These are phyloP conservation scores for Verticillium isaacii DNA, from an alignment of 2,329 filamentous ascomycete species.

Conservation along the genomic window DNA sequence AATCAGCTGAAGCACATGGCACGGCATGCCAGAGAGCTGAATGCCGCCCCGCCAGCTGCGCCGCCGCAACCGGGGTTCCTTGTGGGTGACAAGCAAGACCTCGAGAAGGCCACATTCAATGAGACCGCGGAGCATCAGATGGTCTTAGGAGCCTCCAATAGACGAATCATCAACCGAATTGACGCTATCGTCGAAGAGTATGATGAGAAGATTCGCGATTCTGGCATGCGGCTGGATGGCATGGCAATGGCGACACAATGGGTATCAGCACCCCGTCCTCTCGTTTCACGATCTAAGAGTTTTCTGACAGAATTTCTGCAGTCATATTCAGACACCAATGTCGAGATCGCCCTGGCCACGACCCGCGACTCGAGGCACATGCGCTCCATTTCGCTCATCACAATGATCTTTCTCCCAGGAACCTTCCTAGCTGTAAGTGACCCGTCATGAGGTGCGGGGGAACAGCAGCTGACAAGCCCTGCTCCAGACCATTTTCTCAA, in stretches of 20 bases:
- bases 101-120: neutral
- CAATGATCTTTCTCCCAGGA: slow-evolving; percentile 25
- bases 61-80: neutral
- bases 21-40: slow-evolving; percentile 10
- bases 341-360: slow-evolving; percentile 21
- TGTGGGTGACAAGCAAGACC: neutral
- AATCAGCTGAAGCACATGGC: slow-evolving; percentile 17
- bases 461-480: neutral
- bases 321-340: slow-evolving; percentile 21
- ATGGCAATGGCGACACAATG: slow-evolving; percentile 29
- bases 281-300: neutral
- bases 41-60: neutral
- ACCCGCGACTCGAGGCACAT: slow-evolving; percentile 21
- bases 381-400: slow-evolving; percentile 22
- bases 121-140: neutral
- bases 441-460: neutral
- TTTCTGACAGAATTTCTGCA: slow-evolving; percentile 4
- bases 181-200: slow-evolving; percentile 21
- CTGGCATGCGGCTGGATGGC: slow-evolving; percentile 26
- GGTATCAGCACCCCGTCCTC: slow-evolving; percentile 15
- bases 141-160: neutral
- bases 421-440: slow-evolving; percentile 22
- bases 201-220: slow-evolving; percentile 24
- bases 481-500: slow-evolving; percentile 18
- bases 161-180: slow-evolving; percentile 15